Evolutionary conservation across 306 rosid species (phyloP).

Genomic region (Prinsepia uniflora): DNA sequence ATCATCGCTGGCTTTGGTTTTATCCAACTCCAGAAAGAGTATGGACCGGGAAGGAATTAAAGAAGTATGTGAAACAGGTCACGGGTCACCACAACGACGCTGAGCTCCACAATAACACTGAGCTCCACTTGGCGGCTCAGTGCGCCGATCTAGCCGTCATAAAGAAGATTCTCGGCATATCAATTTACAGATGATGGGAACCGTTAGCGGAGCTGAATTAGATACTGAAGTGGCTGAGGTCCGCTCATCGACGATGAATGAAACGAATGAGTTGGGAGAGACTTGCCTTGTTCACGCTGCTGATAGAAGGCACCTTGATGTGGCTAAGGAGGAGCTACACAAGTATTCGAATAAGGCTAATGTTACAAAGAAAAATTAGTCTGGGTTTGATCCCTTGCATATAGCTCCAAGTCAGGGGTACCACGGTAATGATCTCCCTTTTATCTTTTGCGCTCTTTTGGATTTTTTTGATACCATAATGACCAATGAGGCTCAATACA

Average conservation of each 20-base stretch:
- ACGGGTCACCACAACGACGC: conserved; percentile 94
- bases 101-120: conserved; percentile 87
- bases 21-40: conserved; percentile 91
- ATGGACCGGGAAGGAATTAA: conserved; percentile 94
- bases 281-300: conserved; percentile 85
- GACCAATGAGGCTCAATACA: no score
- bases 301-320: conserved; percentile 76
- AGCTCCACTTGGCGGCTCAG: conserved; percentile 95
- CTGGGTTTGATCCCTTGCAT: conserved; percentile 78
- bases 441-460: no score
- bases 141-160: conserved; percentile 86
- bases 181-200: conserved; percentile 68
- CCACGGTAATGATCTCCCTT: conserved; percentile 50
- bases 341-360: conserved; percentile 56
- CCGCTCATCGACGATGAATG: conserved; percentile 68
- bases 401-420: conserved; percentile 86
- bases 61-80: conserved; percentile 97
- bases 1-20: conserved; percentile 81
- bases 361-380: conserved; percentile 59
- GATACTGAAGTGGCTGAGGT: conserved; percentile 83
- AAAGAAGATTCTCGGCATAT: conserved; percentile 67
- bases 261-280: conserved; percentile 86
- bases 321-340: conserved; percentile 63
- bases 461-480: no score
- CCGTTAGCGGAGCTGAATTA: conserved; percentile 52